Conservation (phyloP, 331 rosid genomes). For the Phaseolus coccineus region DNA sequence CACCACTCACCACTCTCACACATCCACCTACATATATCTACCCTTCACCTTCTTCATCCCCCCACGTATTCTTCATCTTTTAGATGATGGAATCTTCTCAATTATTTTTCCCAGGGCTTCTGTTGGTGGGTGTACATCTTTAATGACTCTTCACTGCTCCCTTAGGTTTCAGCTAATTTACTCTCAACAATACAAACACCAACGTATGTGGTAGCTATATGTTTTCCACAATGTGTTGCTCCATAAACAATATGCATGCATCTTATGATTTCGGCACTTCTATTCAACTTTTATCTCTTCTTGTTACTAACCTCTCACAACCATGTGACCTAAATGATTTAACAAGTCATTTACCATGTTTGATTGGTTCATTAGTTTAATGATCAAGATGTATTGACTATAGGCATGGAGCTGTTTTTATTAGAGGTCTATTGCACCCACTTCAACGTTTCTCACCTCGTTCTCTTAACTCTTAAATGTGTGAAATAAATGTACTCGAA, state of each 20-base stretch:
- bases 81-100: constrained; percentile 28
- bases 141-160: constrained; percentile 11
- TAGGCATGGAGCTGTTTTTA: not conserved
- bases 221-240: not conserved
- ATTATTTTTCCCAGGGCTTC: not conserved
- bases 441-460: not conserved
- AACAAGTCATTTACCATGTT: not conserved
- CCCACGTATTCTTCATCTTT: constrained; percentile 22
- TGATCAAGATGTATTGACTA: constrained; percentile 2
- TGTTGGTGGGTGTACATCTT: constrained; percentile 15
- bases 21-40: not conserved
- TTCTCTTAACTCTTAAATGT: not conserved
- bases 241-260: too few relatives aligned
- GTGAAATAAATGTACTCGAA: not conserved
- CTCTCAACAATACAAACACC: not conserved
- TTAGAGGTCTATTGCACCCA: not conserved
- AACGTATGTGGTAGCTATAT: not conserved
- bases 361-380: constrained; percentile 1
- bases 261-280: too few relatives aligned
- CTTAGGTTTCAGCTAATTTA: not conserved
- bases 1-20: too few relatives aligned
- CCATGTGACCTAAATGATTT: not conserved
- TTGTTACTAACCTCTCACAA: not conserved
- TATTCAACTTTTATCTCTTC: too few relatives aligned
- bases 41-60: constrained; percentile 12